Percentiles rank a stretch among this genome's conserved stretches.
Evolutionary conservation across 441 rosid genomes (phyloP).

Genomic region (Populus tomentosa): DNA sequence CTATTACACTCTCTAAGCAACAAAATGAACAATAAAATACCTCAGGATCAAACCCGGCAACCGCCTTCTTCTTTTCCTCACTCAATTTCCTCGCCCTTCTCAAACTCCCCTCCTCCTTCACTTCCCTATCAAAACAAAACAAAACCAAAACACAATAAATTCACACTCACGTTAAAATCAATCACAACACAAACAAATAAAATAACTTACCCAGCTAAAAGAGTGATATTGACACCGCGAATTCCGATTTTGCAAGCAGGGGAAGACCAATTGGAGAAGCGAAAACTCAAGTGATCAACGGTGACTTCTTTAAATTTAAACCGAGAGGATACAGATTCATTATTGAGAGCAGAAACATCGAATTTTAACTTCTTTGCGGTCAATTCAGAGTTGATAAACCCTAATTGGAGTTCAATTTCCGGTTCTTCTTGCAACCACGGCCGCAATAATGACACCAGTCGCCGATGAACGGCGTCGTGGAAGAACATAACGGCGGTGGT

Average conservation of each 20-base stretch:
- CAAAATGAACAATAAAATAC: constrained; percentile 25
- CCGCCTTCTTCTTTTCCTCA: constrained; percentile 46
- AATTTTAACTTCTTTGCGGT: constrained; percentile 45
- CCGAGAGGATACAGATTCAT: constrained; percentile 15
- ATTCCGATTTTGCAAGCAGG: constrained; percentile 56
- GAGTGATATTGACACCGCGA: constrained; percentile 52
- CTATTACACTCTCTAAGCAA: background rate
- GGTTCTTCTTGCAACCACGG: constrained; percentile 71
- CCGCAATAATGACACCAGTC: constrained; percentile 51
- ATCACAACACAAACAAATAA: background rate
- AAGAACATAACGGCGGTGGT: constrained; percentile 36
- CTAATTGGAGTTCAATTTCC: constrained; percentile 57
- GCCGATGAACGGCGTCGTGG: constrained; percentile 40
- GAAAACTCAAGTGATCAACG: constrained; percentile 46
- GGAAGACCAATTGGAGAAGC: constrained; percentile 74
- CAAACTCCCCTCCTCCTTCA: constrained; percentile 35
- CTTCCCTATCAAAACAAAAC: constrained; percentile 28
- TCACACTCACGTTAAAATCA: background rate
- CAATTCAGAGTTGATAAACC: constrained; percentile 47
- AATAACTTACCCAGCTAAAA: constrained; percentile 49
- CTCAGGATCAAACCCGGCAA: constrained; percentile 75
- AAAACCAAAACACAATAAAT: background rate
- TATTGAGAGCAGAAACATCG: constrained; percentile 48
- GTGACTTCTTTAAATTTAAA: constrained; percentile 44
- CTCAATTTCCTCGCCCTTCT: constrained; percentile 27